These are phyloP conservation scores for Fusarium ambrosium DNA, from an alignment of 2,329 filamentous ascomycete species.

Conservation along the genomic window DNA sequence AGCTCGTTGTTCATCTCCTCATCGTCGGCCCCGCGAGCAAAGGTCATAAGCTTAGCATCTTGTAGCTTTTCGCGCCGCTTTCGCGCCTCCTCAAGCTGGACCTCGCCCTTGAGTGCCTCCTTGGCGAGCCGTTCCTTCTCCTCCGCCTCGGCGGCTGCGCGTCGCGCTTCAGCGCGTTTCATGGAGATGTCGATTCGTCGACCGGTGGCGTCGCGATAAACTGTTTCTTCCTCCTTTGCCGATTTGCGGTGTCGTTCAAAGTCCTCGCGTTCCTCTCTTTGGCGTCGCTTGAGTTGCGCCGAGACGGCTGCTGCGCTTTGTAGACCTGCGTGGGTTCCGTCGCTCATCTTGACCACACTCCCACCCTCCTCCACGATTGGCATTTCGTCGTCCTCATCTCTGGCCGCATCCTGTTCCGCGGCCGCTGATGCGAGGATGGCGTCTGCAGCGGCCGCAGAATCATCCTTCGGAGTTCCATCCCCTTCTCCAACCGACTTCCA, in stretches of 20 bases:
- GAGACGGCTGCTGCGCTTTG: slow-evolving; percentile 87
- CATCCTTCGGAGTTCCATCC: slow-evolving; percentile 48
- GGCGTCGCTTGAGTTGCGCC: slow-evolving; percentile 75
- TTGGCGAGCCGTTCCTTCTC: slow-evolving; percentile 77
- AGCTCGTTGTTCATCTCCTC: slow-evolving; percentile 87
- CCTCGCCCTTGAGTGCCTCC: slow-evolving; percentile 84
- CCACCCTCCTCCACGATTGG: slow-evolving; percentile 61
- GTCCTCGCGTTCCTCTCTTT: slow-evolving; percentile 71
- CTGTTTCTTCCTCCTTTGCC: slow-evolving; percentile 78
- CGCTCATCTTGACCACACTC: slow-evolving; percentile 79
- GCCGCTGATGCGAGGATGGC: slow-evolving; percentile 81
- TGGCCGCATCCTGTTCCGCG: slow-evolving; percentile 71
- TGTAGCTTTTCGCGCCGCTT: slow-evolving; percentile 76
- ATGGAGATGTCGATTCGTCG: slow-evolving; percentile 94
- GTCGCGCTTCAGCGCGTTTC: slow-evolving; percentile 88
- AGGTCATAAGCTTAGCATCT: slow-evolving; percentile 84
- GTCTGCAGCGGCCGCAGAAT: slow-evolving; percentile 76
- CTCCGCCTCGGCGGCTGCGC: slow-evolving; percentile 73
- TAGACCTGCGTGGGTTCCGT: slow-evolving; percentile 87
- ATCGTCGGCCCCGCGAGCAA: slow-evolving; percentile 88
- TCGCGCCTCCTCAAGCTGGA: slow-evolving; percentile 79
- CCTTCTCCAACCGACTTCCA: slow-evolving; percentile 79
- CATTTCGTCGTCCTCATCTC: slow-evolving; percentile 63
- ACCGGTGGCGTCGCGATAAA: slow-evolving; percentile 95
- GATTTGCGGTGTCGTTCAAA: slow-evolving; percentile 61